Base-by-base conservation (phyloP, 352 stramenopile genomes). In the Globisporangium perplexum region DNA sequence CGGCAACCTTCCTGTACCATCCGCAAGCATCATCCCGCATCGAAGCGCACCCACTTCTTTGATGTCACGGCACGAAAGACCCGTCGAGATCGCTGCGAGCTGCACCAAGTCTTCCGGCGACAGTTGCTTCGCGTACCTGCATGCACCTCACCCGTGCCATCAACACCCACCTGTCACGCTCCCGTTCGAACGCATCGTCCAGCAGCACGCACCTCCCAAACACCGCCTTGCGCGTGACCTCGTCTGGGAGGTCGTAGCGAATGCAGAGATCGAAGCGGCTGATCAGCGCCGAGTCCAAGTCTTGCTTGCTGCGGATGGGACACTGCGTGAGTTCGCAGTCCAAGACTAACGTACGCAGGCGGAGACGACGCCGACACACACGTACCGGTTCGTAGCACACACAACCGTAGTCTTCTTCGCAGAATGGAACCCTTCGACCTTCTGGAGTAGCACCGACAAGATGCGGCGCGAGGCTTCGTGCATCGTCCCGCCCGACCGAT, bases 241-340 rank as follows among this genome's bases (percentile, higher is more conserved):
- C 69, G 41, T 95, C 81, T 2, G 93, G 93, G 3, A 98, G 68
- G 36, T 95, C 84, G 57, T 97, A 98, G 52, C 82, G 76, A 57
- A 98, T 96, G 44, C 77, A 94, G 22, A 98, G 71, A 62, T 97
- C 88, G 53, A 98, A 98, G 38, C 93, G 88, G 59, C 88, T 97
- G 47, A 98, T 84, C 49, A 98, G 63, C 1, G 93, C 92, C 3
- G 85, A 72, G 60, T 98, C 93, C 38, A 98, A 63, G 58, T 98
- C 93, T 66, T 97, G 74, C 63, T 97, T 98, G 24, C 92, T 90
- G 59, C 7, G 14, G 18, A 17, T 3, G 14, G 57, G 35, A 7
- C 42, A 35, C 1, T 18, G 33, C 14, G 33, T 39, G 12, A 39
- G 33, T 18, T 39, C 14, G 14, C 31, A 39, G 18, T 4, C 11